Conservation (phyloP, 768 basidiomycete species). For the Terana coerulea region DNA sequence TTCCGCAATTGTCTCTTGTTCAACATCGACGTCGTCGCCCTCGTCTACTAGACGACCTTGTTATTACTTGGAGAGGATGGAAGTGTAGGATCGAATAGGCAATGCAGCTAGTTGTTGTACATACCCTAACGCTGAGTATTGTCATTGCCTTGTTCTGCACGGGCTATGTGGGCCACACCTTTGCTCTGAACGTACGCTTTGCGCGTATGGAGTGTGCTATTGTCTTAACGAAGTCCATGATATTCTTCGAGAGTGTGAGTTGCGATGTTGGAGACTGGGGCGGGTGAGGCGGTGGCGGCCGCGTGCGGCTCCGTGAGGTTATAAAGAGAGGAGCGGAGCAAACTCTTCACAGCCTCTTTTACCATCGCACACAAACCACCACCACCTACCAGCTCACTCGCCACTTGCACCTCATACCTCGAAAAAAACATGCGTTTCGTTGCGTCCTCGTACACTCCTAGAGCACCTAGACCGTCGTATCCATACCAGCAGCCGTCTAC, state of each 20-base stretch:
- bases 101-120: not conserved
- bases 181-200: not conserved
- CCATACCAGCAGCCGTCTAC: constrained; percentile 7
- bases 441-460: not conserved
- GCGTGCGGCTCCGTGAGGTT: not conserved
- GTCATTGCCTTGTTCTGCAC: not conserved
- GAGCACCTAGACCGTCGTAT: constrained; percentile 1
- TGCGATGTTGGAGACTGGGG: not conserved
- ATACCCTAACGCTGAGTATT: not conserved
- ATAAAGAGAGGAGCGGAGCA: constrained; percentile 1
- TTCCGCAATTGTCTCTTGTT: not conserved
- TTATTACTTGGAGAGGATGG: not conserved
- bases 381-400: not conserved
- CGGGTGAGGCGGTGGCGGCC: not conserved
- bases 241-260: not conserved
- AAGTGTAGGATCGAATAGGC: not conserved
- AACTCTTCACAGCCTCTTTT: not conserved
- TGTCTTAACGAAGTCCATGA: not conserved
- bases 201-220: no score
- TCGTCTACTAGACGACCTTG: not conserved
- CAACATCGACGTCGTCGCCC: not conserved
- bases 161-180: not conserved
- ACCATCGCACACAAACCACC: not conserved
- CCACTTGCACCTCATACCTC: not conserved
- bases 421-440: not conserved